Conservation (phyloP, 441 rosid species). For the Erodium chrysanthum region DNA sequence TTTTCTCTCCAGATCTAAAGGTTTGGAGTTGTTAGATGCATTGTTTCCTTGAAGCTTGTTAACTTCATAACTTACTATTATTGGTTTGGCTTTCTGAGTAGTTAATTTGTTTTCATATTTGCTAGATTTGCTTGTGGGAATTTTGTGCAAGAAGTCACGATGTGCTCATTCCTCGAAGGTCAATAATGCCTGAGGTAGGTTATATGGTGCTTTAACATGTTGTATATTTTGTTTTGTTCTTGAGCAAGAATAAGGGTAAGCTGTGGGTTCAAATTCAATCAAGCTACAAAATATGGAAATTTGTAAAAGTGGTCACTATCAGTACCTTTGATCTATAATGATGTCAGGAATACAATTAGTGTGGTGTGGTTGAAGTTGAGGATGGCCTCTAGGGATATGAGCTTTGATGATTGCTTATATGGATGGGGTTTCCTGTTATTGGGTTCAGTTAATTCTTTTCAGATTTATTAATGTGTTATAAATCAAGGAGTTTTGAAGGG, state of each 20-base stretch:
- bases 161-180: constrained; percentile 46
- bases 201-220: neutral
- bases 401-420: neutral
- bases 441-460: neutral
- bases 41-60: neutral
- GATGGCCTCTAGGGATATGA: too few relatives aligned
- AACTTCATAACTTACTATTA: constrained; percentile 6
- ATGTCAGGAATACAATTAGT: neutral
- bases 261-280: neutral
- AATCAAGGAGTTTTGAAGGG: neutral
- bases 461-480: neutral
- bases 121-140: constrained; percentile 49
- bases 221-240: neutral
- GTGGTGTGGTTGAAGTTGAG: too few relatives aligned
- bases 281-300: neutral
- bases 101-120: constrained; percentile 9
- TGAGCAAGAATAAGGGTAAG: neutral
- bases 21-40: constrained; percentile 15
- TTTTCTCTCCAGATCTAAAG: constrained; percentile 37
- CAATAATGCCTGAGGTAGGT: constrained; percentile 40
- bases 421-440: neutral
- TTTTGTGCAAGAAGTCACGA: constrained; percentile 46
- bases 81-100: constrained; percentile 9
- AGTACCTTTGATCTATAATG: neutral
- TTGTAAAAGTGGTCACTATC: neutral